Evolutionary conservation across 768 basidiomycete genomes (phyloP).

Genomic region (Suillus variegatus): DNA sequence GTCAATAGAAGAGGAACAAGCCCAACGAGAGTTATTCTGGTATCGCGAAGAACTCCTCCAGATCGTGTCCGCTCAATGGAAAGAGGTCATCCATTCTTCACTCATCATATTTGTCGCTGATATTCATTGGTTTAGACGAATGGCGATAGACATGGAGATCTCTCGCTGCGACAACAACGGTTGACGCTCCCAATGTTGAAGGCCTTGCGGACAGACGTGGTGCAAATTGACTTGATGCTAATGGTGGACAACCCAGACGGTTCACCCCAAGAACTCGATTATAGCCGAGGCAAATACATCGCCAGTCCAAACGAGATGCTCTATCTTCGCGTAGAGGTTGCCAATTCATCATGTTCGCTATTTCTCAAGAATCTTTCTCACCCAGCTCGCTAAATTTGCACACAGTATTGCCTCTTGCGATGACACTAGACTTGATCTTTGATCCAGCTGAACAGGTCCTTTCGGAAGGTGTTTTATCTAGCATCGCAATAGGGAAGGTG

Average conservation of each 20-base stretch:
- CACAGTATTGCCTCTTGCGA: slow-evolving; percentile 51
- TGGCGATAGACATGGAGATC: slow-evolving; percentile 71
- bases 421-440: slow-evolving; percentile 54
- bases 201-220: slow-evolving; percentile 66
- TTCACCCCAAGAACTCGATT: slow-evolving; percentile 16
- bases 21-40: slow-evolving; percentile 90
- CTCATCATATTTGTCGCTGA: neutral
- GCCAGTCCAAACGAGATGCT: slow-evolving; percentile 64
- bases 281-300: slow-evolving; percentile 42
- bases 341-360: slow-evolving; percentile 68
- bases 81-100: slow-evolving; percentile 60
- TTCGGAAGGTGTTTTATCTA: slow-evolving; percentile 63
- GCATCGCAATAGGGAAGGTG: slow-evolving; percentile 67
- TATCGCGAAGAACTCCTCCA: slow-evolving; percentile 88
- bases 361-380: slow-evolving; percentile 8
- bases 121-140: slow-evolving; percentile 56
- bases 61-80: slow-evolving; percentile 72
- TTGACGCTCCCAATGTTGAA: slow-evolving; percentile 82
- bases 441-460: slow-evolving; percentile 67
- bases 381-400: neutral
- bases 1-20: slow-evolving; percentile 55
- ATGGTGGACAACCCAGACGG: slow-evolving; percentile 28
- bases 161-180: slow-evolving; percentile 77
- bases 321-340: slow-evolving; percentile 55
- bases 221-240: slow-evolving; percentile 59